Evolutionary conservation across 345 rosid species (phyloP).

Genomic region (Tarenaya hassleriana): DNA sequence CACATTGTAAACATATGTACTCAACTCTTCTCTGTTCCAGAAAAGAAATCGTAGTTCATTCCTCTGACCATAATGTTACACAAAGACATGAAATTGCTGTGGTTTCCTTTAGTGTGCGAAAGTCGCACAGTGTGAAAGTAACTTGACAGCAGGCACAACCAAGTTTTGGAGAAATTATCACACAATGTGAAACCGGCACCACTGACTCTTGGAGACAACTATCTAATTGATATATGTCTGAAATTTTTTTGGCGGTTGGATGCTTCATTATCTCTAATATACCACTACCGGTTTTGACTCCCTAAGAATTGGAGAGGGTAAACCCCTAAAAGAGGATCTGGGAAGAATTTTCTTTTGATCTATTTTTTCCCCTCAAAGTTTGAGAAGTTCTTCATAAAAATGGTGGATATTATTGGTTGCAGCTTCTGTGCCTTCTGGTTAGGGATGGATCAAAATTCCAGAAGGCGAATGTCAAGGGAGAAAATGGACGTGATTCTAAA

Average conservation of each 20-base stretch:
- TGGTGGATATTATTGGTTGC: slow-evolving; percentile 29
- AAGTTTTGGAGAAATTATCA: too few relatives aligned
- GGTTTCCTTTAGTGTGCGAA: slow-evolving; percentile 12
- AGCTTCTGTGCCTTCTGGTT: slow-evolving; percentile 87
- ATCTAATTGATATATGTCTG: too few relatives aligned
- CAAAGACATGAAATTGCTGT: slow-evolving; percentile 16
- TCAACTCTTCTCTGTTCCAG: slow-evolving; percentile 9
- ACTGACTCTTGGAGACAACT: too few relatives aligned
- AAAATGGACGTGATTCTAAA: slow-evolving; percentile 74
- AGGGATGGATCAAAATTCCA: slow-evolving; percentile 73
- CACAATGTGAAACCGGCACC: too few relatives aligned
- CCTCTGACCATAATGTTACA: slow-evolving; percentile 16
- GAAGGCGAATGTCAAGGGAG: slow-evolving; percentile 80
- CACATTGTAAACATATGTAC: slow-evolving; percentile 10
- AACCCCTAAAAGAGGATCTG: slow-evolving; percentile 28
- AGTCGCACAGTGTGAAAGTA: slow-evolving; percentile 7
- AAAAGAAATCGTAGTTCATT: slow-evolving; percentile 10
- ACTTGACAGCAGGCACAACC: too few relatives aligned
- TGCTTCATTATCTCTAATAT: slow-evolving; percentile 23
- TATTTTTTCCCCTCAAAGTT: slow-evolving; percentile 18
- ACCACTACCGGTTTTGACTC: slow-evolving; percentile 22
- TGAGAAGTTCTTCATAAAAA: slow-evolving; percentile 13
- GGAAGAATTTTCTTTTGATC: slow-evolving; percentile 15
- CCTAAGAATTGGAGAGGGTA: slow-evolving; percentile 23
- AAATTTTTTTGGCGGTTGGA: slow-evolving; percentile 15